Base-by-base conservation (phyloP, 2,329 filamentous ascomycete genomes). In the Aspergillus melleus region DNA sequence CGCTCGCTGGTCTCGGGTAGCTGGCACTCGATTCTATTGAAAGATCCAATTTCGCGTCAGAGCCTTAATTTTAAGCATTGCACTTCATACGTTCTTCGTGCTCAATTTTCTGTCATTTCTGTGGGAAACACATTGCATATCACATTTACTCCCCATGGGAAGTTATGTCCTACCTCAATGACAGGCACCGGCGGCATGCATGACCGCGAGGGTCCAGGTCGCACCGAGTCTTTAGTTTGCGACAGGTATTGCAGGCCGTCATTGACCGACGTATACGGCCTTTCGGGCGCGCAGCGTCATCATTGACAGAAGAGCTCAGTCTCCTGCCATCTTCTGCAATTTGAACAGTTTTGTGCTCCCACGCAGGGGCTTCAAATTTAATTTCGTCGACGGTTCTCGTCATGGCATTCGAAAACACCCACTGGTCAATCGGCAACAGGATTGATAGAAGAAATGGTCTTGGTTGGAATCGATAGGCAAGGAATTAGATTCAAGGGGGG, bases 171-270 rank as follows among this genome's bases (percentile, higher is more conserved):
- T 57, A 74, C 72, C 72, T 72, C 39, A 75, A 62, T n/a, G 72
- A 75, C 47, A 75, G 63, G 64, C 72, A 75, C 26, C 72, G 72
- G 52, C 72, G 72, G 59, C 72, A 75, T 44, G 72, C 70, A 67
- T 74, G 72, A 20, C 70, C 71, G 12, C 72, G 70, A 8, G 72
- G 71, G 62, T 74, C 72, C 36, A 74, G 54, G 57, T 75, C 72
- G 51, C 72, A 75, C n/a, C 72, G 67, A 30, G 72, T 75, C 61
- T 75, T 75, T 54, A 75, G 67, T 66, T 75, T 75, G 59, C 72
- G 72, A 56, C 72, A 75, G 20, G 72, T 75, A 64, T 75, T 71
- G 64, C 72, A 75, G 8, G 72, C 72, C 19, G 72, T 75, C 72
- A 74, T 74, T 10, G 72, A 74, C 29, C 72, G 72, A 49, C 72